Base-by-base conservation (phyloP, 73 alveolate genomes). In the Stentor coeruleus region DNA sequence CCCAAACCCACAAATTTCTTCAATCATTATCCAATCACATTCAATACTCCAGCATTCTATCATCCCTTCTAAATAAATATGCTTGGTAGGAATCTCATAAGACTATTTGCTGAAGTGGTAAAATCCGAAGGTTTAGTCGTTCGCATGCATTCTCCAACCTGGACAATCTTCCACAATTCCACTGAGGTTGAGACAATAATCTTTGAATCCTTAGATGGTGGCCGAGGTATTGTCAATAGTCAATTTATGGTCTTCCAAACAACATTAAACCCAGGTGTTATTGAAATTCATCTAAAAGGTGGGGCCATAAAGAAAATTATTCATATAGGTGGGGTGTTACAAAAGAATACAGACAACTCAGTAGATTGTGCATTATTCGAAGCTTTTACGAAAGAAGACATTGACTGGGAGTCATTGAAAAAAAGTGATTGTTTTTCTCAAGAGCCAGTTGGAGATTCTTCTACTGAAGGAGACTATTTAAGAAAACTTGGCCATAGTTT, bases 1-100 rank as follows among this genome's bases (percentile, higher is more conserved):
- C n/a, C n/a, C n/a, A n/a, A n/a, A n/a, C n/a, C n/a, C n/a, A n/a
- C n/a, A n/a, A n/a, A n/a, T n/a, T n/a, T n/a, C n/a, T n/a, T n/a
- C n/a, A n/a, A n/a, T n/a, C n/a, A n/a, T n/a, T n/a, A n/a, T n/a
- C n/a, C n/a, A n/a, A n/a, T n/a, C n/a, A n/a, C n/a, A n/a, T n/a
- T n/a, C n/a, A n/a, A n/a, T n/a, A n/a, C n/a, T n/a, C n/a, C n/a
- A n/a, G n/a, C n/a, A n/a, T n/a, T n/a, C n/a, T n/a, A n/a, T n/a
- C n/a, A 91, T 82, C 90, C 82, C 20, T 55, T 91, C 86, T 81
- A 88, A 75, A 93, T 85, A 75, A 89, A n/a, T n/a, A n/a, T n/a
- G n/a, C n/a, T n/a, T n/a, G n/a, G n/a, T n/a, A n/a, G n/a, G n/a
- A n/a, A n/a, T n/a, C n/a, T n/a, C n/a, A n/a, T n/a, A n/a, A n/a